Percentiles rank a stretch among this genome's conserved stretches.
Conservation (phyloP, 2,329 filamentous ascomycete species). For the Cladosporium austrohemisphaericum region DNA sequence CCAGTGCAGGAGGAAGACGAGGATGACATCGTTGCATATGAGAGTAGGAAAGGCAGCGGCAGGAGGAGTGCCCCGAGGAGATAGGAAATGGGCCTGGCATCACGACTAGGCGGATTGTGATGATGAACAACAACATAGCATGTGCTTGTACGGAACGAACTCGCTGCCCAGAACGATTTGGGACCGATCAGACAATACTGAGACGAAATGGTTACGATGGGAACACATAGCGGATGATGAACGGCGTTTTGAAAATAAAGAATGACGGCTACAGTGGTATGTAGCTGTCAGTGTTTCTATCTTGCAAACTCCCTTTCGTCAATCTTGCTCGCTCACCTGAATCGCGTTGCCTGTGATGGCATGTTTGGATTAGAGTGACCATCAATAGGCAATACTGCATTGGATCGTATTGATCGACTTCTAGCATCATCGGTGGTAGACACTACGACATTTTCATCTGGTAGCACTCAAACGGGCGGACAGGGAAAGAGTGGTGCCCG, state of each 20-base stretch:
- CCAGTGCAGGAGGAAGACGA: constrained; percentile 69
- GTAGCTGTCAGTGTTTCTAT: too few relatives aligned
- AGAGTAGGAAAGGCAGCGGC: constrained; percentile 6
- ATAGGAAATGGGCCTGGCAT: background rate
- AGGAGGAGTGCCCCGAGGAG: constrained; percentile 12
- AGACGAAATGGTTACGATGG: constrained; percentile 6
- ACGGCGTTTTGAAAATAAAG: background rate
- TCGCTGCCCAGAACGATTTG: background rate
- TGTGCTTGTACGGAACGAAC: constrained; percentile 6
- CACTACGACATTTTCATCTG: too few relatives aligned
- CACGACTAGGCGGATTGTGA: background rate
- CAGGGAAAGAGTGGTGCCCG: too few relatives aligned
- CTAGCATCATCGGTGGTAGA: too few relatives aligned
- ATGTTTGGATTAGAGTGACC: too few relatives aligned
- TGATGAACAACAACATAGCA: background rate
- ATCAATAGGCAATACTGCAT: too few relatives aligned
- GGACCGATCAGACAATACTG: background rate
- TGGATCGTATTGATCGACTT: too few relatives aligned
- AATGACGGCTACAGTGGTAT: too few relatives aligned
- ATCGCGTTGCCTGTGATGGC: too few relatives aligned
- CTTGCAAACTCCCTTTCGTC: too few relatives aligned
- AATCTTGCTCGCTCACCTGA: too few relatives aligned
- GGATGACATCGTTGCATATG: constrained; percentile 23
- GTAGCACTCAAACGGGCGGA: too few relatives aligned
- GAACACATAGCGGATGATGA: background rate